Conservation (phyloP, 2,329 filamentous ascomycete genomes). For the Diaporthe longicolla region DNA sequence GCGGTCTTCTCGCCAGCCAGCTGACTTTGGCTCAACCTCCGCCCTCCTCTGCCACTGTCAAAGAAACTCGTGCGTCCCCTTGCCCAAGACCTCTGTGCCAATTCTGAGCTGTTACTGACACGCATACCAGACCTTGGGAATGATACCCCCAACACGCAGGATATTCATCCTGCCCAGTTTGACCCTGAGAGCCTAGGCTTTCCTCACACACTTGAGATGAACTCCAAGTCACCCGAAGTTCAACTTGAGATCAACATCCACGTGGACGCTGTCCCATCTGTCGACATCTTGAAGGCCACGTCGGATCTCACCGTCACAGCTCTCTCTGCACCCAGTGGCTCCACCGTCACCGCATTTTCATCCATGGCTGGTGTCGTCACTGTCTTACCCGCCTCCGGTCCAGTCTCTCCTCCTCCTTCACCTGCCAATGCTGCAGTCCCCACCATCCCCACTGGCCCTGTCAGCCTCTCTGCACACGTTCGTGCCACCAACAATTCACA, state of each 20-base stretch:
- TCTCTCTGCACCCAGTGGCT: constrained; percentile 1
- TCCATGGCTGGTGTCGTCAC: constrained; percentile 12
- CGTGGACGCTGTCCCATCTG: constrained; percentile 17
- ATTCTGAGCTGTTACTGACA: background rate
- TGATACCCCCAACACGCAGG: constrained; percentile 17
- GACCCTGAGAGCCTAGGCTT: constrained; percentile 21
- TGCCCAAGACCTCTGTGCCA: background rate
- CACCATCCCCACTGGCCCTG: constrained; percentile 24
- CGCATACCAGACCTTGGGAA: background rate
- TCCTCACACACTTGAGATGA: constrained; percentile 32
- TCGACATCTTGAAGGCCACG: background rate
- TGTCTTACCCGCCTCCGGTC: background rate
- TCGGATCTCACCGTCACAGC: constrained; percentile 22
- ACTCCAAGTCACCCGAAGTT: constrained; percentile 20
- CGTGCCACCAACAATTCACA: background rate
- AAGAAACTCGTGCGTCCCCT: background rate
- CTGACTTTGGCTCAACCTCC: constrained; percentile 7
- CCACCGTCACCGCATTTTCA: background rate
- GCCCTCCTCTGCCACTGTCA: background rate
- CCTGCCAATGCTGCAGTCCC: constrained; percentile 30
- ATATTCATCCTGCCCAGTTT: constrained; percentile 5
- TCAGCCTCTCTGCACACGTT: constrained; percentile 11
- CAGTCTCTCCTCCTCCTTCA: constrained; percentile 11
- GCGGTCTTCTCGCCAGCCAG: constrained; percentile 27
- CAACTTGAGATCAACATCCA: constrained; percentile 42